Conservation (phyloP, 1,139 yeast species). For the Kluyveromyces sp. region DNA sequence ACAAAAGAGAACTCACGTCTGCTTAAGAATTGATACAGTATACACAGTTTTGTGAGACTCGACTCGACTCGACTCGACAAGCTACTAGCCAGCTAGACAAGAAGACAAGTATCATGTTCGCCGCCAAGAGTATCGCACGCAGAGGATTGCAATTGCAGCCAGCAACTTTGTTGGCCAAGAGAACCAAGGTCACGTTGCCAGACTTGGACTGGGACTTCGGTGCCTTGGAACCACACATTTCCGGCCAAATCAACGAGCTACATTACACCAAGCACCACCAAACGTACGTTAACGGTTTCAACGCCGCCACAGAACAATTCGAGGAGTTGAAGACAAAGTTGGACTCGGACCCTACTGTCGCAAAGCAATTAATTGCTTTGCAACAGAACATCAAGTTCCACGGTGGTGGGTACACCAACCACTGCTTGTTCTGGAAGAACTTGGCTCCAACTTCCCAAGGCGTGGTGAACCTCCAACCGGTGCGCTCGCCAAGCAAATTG, state of each 20-base stretch:
- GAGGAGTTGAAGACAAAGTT: conserved; percentile 62
- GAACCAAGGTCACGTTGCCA: conserved; percentile 73
- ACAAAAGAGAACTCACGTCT: no score
- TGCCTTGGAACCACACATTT: conserved; percentile 84
- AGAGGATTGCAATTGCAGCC: not conserved
- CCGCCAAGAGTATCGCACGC: conserved; percentile 3
- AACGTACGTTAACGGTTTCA: conserved; percentile 85
- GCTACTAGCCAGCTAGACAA: not conserved
- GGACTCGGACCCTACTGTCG: conserved; percentile 50
- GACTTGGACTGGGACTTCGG: conserved; percentile 81
- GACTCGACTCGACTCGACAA: no score
- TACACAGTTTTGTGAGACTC: no score
- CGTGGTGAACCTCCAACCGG: conserved; percentile 71
- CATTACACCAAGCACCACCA: conserved; percentile 94
- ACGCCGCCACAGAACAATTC: conserved; percentile 71
- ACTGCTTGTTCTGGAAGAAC: conserved; percentile 83
- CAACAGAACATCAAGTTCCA: conserved; percentile 84
- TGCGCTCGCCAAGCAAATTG: conserved; percentile 52
- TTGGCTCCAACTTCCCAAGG: conserved; percentile 74
- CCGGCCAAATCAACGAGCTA: conserved; percentile 81
- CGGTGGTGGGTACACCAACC: conserved; percentile 92
- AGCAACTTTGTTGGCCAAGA: conserved; percentile 12
- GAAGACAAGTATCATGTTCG: not conserved
- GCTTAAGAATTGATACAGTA: no score
- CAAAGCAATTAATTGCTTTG: conserved; percentile 34